A percentile compares a stretch with the other conserved stretches of the same genome.
These are phyloP conservation scores for Friedmanniomyces simplex DNA, from an alignment of 495 filamentous ascomycete species.

Conservation along the genomic window DNA sequence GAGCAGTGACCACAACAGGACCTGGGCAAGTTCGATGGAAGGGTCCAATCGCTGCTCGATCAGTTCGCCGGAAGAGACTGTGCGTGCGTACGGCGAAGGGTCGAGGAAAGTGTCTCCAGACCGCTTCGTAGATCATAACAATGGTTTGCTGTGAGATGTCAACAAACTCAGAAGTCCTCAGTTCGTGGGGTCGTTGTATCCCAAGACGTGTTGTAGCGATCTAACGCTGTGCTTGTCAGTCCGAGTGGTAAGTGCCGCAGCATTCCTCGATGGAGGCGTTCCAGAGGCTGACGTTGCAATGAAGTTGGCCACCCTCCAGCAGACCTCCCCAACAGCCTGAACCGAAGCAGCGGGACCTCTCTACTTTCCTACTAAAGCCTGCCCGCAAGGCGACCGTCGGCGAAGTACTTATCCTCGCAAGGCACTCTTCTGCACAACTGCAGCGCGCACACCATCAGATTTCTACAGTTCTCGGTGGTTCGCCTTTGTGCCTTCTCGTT, in stretches of 20 bases:
- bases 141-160: neutral
- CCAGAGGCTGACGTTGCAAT: constrained; percentile 22
- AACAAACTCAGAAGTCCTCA: neutral
- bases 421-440: constrained; percentile 1
- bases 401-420: constrained; percentile 13
- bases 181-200: too few relatives aligned
- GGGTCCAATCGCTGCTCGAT: constrained; percentile 19
- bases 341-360: constrained; percentile 4
- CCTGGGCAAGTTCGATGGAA: neutral
- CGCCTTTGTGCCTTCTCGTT: constrained; percentile 1
- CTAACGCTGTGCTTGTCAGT: neutral
- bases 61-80: constrained; percentile 13
- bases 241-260: constrained; percentile 6
- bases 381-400: constrained; percentile 6
- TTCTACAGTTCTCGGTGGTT: neutral
- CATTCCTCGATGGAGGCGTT: constrained; percentile 20
- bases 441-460: constrained; percentile 1
- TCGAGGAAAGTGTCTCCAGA: neutral
- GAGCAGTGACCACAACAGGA: constrained; percentile 4
- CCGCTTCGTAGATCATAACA: constrained; percentile 1
- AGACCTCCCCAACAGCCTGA: constrained; percentile 1
- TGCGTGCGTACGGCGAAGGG: constrained; percentile 1
- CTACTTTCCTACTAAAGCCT: constrained; percentile 5
- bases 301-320: constrained; percentile 11
- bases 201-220: neutral